Base-by-base conservation (phyloP, 495 filamentous ascomycete genomes). In the Stereocaulon alpinum region DNA sequence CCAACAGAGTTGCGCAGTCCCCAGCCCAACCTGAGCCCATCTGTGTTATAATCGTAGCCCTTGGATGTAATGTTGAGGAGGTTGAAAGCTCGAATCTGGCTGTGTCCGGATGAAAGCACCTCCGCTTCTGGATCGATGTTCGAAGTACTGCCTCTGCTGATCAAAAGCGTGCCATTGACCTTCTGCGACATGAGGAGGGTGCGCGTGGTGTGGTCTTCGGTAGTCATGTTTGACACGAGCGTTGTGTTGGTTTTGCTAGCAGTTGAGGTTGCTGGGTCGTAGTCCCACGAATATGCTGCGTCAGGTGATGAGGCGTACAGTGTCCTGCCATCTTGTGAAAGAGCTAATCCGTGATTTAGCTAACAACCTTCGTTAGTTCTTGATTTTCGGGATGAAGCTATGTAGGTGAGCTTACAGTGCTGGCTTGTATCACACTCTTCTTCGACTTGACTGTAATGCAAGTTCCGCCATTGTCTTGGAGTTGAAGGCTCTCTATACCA, bases 1-100 rank as follows among this genome's bases (percentile, higher is more conserved):
- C 87, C 86, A 20, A 89, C 86, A 2, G 79, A 79, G 69, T 89
- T 89, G 18, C 87, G 77, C 24, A 90, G 76, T 41, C 86, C 86
- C 78, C 84, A 89, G 18, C 86, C 86, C 7, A 88, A 71, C 4
- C 81, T 67, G 47, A 70, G 60, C n/a, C 86, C 86, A 18, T 77
- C 70, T 18, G 66, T 73, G 14, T 73, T 61, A 44, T 69, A 79
- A 45, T 78, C 71, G 48, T 74, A 77, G 1, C 54, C 47, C 7
- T 66, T 42, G 7, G 69, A 63, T 24, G 70, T 72, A 4, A 71
- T 60, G 50, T 73, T 76, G 18, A 71, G 73, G 18, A 87, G 58
- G 68, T 84, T 77, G 71, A 88, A 89, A 34, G 80, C 81, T 59
- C 81, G 83, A 53, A 90, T 77, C 61, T 86, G 82, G 10, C 80